Base-by-base conservation (phyloP, 805 yeast species). In the Candida insectalens region DNA sequence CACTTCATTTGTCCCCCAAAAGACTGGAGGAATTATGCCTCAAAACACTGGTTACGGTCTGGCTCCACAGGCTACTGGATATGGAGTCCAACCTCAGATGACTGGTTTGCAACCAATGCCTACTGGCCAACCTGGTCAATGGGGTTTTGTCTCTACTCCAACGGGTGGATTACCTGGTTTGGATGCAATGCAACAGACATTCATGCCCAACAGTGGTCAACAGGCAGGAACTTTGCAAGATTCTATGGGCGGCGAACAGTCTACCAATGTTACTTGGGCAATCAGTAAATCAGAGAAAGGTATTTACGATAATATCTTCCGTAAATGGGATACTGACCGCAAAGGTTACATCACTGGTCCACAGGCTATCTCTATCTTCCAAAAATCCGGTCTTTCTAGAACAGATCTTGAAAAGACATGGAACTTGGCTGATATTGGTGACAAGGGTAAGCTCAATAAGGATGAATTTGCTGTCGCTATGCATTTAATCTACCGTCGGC, bases 381-480 rank as follows among this genome's bases (percentile, higher is more conserved):
- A 92, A 36, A 89, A 92, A 59, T 82, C 95, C 15, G 97, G 97
- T 2, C 71, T 92, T 44, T 68, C 77, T 36, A 76, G 96, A 55
- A 66, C 75, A 4, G 96, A 88, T 48, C 67, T 89, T 41, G 97
- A 88, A 56, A 68, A 77, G 27, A 87, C 92, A 41, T 89, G 98
- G 98, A 83, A 75, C 32, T 67, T 89, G 44, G 74, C 88, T 36
- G 97, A 92, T 54, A 71, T 78, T 12, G 77, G 78, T 36, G 82
- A 87, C 54, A 69, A 80, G 36, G 96, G 96, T 4, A 76, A 73
- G 51, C 72, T 89, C 44, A 83, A 83, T 53, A 77, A 74, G 48
- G 96, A 89, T 53, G 95, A 85, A 55, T 92, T 89, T 62, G 81
- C 95, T 0, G 87, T 92, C 23, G 96, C 97, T 21, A 92, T 89